These are phyloP conservation scores for Aspergillus quadricinctus DNA, from an alignment of 2,329 filamentous ascomycete species.

Conservation along the genomic window DNA sequence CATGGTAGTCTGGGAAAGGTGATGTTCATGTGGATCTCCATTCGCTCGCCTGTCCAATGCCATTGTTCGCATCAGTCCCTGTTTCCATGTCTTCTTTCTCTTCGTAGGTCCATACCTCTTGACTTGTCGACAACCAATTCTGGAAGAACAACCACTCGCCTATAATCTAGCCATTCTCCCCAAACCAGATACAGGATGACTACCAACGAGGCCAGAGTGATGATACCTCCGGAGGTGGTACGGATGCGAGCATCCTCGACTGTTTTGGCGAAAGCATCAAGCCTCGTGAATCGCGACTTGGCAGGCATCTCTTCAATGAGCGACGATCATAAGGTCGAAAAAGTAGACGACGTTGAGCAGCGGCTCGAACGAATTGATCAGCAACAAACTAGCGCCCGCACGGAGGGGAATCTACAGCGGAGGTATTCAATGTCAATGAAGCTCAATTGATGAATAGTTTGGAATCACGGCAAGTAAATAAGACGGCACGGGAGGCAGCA, in stretches of 20 bases:
- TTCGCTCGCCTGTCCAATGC: slow-evolving; percentile 69
- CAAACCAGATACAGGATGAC: slow-evolving; percentile 84
- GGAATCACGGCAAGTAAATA: not conserved
- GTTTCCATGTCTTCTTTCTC: not conserved
- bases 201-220: slow-evolving; percentile 85
- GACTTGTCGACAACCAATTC: slow-evolving; percentile 96
- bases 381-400: slow-evolving; percentile 13
- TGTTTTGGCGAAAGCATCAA: slow-evolving; percentile 98
- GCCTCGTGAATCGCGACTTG: slow-evolving; percentile 91
- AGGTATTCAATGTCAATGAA: slow-evolving; percentile 1
- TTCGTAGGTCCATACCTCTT: slow-evolving; percentile 58
- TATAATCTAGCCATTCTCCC: slow-evolving; percentile 96
- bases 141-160: slow-evolving; percentile 77
- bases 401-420: slow-evolving; percentile 5
- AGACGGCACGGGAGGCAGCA: not conserved
- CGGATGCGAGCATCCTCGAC: slow-evolving; percentile 96
- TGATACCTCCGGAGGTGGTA: slow-evolving; percentile 90
- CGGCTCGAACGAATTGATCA: slow-evolving; percentile 8
- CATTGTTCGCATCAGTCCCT: slow-evolving; percentile 12
- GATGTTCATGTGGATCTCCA: slow-evolving; percentile 98
- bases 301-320: slow-evolving; percentile 61
- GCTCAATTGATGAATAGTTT: not conserved
- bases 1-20: slow-evolving; percentile 92
- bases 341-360: not conserved
- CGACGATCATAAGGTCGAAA: slow-evolving; percentile 24